Evolutionary conservation across 2,329 filamentous ascomycete genomes (phyloP).

Genomic region (Talaromyces sp.): DNA sequence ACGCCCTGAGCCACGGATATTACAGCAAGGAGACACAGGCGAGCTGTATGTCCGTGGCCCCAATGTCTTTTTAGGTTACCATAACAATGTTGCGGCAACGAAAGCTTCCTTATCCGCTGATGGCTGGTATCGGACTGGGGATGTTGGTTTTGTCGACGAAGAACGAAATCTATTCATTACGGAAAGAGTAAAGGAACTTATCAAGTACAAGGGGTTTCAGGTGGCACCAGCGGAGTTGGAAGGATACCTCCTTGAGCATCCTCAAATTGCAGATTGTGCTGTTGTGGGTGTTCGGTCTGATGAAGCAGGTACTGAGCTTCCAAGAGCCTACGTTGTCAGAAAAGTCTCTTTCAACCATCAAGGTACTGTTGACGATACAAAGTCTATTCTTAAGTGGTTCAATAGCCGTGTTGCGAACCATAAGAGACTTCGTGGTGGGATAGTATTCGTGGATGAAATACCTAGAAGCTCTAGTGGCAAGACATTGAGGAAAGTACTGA

Average conservation of each 20-base stretch:
- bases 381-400: neutral
- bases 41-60: conserved; percentile 49
- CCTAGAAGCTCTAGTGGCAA: neutral
- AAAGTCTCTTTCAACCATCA: neutral
- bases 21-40: conserved; percentile 35
- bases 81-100: conserved; percentile 42
- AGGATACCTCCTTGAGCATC: conserved; percentile 38
- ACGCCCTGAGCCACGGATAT: conserved; percentile 33
- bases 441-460: neutral
- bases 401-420: conserved; percentile 27
- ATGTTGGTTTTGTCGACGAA: conserved; percentile 42
- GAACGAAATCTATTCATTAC: conserved; percentile 38
- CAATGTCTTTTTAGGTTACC: conserved; percentile 47
- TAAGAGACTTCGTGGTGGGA: conserved; percentile 38
- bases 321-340: conserved; percentile 39
- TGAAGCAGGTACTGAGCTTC: conserved; percentile 40
- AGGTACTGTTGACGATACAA: neutral
- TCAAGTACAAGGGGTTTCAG: conserved; percentile 48
- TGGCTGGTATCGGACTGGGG: conserved; percentile 50
- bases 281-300: conserved; percentile 30
- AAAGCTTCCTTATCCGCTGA: conserved; percentile 37
- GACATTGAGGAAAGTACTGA: neutral
- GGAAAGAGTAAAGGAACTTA: conserved; percentile 44
- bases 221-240: conserved; percentile 43
- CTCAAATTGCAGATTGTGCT: conserved; percentile 38